These are phyloP conservation scores for Metarhizium rileyi DNA, from an alignment of 2,329 filamentous ascomycete species.

Conservation along the genomic window DNA sequence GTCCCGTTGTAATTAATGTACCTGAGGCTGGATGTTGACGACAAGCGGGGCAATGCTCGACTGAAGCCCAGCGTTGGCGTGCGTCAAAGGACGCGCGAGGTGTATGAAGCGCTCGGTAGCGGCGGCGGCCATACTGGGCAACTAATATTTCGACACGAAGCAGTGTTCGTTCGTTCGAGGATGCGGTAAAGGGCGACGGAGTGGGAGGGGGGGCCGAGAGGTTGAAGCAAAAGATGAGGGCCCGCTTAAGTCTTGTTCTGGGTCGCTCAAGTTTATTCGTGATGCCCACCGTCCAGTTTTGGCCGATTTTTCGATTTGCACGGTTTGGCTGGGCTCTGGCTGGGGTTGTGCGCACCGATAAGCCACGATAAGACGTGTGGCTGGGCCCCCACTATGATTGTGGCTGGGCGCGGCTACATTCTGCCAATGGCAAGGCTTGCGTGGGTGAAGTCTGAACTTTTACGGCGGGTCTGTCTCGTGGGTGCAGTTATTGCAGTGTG, in stretches of 20 bases:
- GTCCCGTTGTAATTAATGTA: constrained; percentile 40
- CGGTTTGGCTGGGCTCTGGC: constrained; percentile 27
- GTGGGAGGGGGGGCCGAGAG: constrained; percentile 10
- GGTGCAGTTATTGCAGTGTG: not conserved
- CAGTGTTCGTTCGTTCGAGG: constrained; percentile 4
- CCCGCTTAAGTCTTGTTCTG: not conserved
- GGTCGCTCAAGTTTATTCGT: constrained; percentile 13
- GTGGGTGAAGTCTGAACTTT: constrained; percentile 12
- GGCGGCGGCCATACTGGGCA: constrained; percentile 66
- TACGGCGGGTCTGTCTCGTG: constrained; percentile 6
- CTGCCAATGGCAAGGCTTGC: constrained; percentile 25
- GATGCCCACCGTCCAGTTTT: constrained; percentile 26
- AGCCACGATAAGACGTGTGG: constrained; percentile 30
- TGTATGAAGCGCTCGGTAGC: constrained; percentile 83
- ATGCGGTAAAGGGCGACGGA: no score
- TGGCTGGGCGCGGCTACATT: constrained; percentile 21
- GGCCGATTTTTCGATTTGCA: constrained; percentile 33
- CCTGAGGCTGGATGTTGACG: constrained; percentile 92
- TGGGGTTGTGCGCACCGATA: constrained; percentile 48
- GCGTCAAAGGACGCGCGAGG: constrained; percentile 83
- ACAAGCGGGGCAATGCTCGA: constrained; percentile 83
- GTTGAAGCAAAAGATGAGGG: constrained; percentile 9
- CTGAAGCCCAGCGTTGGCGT: constrained; percentile 67
- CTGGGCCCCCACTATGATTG: constrained; percentile 19
- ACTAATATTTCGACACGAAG: constrained; percentile 12